Base-by-base conservation (phyloP, 805 yeast species). In the Zygosaccharomyces siamensis region DNA sequence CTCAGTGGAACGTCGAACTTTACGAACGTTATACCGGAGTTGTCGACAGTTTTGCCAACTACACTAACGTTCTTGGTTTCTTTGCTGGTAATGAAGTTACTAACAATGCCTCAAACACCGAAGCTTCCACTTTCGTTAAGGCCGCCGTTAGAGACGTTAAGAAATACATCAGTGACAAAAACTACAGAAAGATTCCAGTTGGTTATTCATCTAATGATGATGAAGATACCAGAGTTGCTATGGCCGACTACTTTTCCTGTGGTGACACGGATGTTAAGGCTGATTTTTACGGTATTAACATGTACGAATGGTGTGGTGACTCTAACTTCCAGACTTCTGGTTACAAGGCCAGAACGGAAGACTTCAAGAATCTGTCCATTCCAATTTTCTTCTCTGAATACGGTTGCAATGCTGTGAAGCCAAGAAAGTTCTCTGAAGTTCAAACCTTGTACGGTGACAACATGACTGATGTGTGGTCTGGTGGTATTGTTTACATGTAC, bases 401-500 rank as follows among this genome's bases (percentile, higher is more conserved):
- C 64, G 92, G 92, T 66, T 85, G 92, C 74, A 85, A 84, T 69
- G 73, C 64, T 52, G 84, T 80, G 50, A 56, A 59, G 37, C 92
- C 92, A 71, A 81, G 92, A 79, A 65, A 67, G 55, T 86, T 86
- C 78, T 73, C 80, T 49, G 92, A 85, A 70, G 86, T 86, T 56
- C 78, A 71, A 39, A 75, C 89, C 50, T 62, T 86, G 35, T 86
- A 77, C 71, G 72, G 83, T 55, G 64, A 66, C 44, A 73, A 84
- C 35, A 86, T 86, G 95, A 84, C 89, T 55, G 84, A 76, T 66
- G 84, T 84, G 52, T 86, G 92, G 93, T 85, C 92, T 44, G 92
- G 95, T 72, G 95, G 92, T 78, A 85, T 86, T 63, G 92, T 85
- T 47, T 86, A 84, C 74, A 81, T 85, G 90, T 86, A 85, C 72